phyloP scores from a whole-genome alignment of 2,329 filamentous ascomycete species.

The Dryadomyces sulphureus region DNA sequence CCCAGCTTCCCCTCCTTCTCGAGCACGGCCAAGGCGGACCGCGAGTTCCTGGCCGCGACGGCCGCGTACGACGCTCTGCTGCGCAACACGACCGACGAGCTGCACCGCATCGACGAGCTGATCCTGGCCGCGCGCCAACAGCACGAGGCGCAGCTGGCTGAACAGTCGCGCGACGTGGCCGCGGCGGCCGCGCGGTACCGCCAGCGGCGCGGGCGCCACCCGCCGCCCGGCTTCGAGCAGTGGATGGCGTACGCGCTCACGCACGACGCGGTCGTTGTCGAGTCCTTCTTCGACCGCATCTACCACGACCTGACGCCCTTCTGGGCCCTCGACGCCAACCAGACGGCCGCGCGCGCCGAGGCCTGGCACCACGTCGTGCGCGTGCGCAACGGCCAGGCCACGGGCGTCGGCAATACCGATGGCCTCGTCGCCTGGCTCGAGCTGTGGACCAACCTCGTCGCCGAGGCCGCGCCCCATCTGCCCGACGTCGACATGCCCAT shows the following conservation, averaged over 20 bases:
- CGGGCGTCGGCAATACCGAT: slow-evolving; percentile 22
- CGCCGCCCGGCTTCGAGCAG: slow-evolving; percentile 31
- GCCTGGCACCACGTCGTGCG: slow-evolving; percentile 30
- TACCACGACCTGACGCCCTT: slow-evolving; percentile 37
- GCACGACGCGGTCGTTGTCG: slow-evolving; percentile 26
- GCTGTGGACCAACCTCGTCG: slow-evolving; percentile 33
- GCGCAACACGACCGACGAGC: not conserved
- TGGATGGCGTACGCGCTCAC: slow-evolving; percentile 30
- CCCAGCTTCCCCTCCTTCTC: not conserved
- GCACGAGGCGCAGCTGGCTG: slow-evolving; percentile 23
- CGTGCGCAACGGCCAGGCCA: slow-evolving; percentile 30
- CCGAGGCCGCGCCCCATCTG: slow-evolving; percentile 34
- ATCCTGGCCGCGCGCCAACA: slow-evolving; percentile 19
- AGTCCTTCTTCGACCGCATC: slow-evolving; percentile 37
- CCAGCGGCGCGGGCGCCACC: slow-evolving; percentile 29
- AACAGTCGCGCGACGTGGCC: slow-evolving; percentile 26
- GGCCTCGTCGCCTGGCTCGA: slow-evolving; percentile 29
- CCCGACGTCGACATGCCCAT: slow-evolving; percentile 54
- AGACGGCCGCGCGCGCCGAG: slow-evolving; percentile 20
- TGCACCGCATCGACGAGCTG: slow-evolving; percentile 31
- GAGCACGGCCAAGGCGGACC: not conserved
- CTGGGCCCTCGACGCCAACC: slow-evolving; percentile 33
- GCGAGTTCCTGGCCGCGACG: not conserved
- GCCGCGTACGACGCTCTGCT: not conserved
- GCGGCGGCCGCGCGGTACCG: slow-evolving; percentile 31